Evolutionary conservation across 345 rosid species (phyloP), one percentile per base, ranked within the genome.

Genomic region (Rhodamnia argentea): DNA sequence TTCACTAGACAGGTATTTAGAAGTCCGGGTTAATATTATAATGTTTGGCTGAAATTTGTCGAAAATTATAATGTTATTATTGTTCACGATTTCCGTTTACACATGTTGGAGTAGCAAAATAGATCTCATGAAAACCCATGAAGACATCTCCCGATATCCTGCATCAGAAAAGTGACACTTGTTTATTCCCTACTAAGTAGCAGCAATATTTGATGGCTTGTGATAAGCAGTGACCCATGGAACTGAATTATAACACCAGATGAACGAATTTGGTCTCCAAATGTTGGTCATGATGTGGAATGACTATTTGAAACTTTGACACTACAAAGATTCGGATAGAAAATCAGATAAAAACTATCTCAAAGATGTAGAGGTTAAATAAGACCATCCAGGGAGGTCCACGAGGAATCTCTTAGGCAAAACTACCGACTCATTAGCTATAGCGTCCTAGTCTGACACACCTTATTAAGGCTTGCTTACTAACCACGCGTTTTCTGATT

Each of bases 71-170:
- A 53, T 16, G 56, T 52, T 9, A 47, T 18, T 53, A 16, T 53
- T 16, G 56, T 5, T 53, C 15, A 53, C 18, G 22, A 2, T 53
- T 53, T 16, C 56, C 6, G 8, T 53, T 53, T 6, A 40, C 42
- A 40, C 42, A 40, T 40, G 42, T 40, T 40, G 56, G 56, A 53
- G 56, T 53, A 53, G 15, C 15, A 52, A 52, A 52, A 52, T 52
- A n/a, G n/a, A n/a, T n/a, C n/a, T n/a, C n/a, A n/a, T n/a, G n/a
- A n/a, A 14, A 11, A 52, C 13, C 53, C 99, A 95, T 94, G 92
- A 95, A 95, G 53, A 95, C 90, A 91, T 96, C 98, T 74, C 99
- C 99, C 92, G 95, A 64, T 82, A 96, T 95, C 99, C 99, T 95
- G 93, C 88, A 90, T 84, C 84, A 58, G 0, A 59, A 23, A 42